Evolutionary conservation across 139 green algal species (phyloP), one percentile per base, ranked within the genome.

Genomic region (Micractinium conductrix): DNA sequence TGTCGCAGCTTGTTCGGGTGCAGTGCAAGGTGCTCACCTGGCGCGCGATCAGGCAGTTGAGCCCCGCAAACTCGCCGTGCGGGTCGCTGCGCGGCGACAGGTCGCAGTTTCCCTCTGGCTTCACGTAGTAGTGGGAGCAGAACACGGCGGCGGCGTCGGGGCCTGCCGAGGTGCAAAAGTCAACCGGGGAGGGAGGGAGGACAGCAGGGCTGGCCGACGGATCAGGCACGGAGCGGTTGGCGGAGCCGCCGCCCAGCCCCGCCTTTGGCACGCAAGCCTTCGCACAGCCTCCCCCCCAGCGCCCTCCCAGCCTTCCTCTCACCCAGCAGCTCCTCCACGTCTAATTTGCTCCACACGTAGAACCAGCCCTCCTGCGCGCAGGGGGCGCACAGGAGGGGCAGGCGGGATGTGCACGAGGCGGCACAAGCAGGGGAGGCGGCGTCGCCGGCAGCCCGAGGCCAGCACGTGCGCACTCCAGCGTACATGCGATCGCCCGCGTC

Each of bases 1-100:
- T 62, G 53, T 28, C 12, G 48, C 48, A 58, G 12, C 48, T 58
- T 44, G 65, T 4, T 30, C 12, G 63, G 65, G 12, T 69, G 62
- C 3, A 65, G 19, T 14, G 19, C 4, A 35, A 16, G 63, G 63
- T n/a, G 14, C 26, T 30, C 48, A 85, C 68, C 80, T 74, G 43
- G 42, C 71, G 76, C 28, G 38, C 38, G 53, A 92, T 92, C n/a
- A 95, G 88, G 60, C 94, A 91, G 75, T 98, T 98, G 50, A 91
- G 91, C 33, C 94, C 95, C 1, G 16, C 44, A 79, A 98, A 98
- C 87, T 98, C 95, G 1, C 85, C 37, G 79, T 98, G 95, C 0
- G 95, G 95, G 86, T 98, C 95, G 55, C 89, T 95, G 84, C 83
- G 83, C 0, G 63, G 55, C 17, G 87, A 95, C 74, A 94, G 75